phyloP scores from a whole-genome alignment of 768 basidiomycete genomes.

The Boletus sensibilis region DNA sequence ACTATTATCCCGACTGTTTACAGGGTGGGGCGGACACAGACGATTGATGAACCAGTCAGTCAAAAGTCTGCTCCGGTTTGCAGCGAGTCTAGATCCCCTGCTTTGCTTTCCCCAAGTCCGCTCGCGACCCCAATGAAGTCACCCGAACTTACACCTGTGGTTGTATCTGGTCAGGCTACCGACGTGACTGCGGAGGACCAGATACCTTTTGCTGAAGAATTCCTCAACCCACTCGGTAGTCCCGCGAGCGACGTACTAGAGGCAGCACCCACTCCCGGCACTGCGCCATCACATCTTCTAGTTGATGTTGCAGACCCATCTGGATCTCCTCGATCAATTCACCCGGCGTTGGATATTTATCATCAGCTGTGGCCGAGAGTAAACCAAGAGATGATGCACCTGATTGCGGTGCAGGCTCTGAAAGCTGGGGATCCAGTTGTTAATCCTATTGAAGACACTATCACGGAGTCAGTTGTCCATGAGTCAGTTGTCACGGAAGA shows the following conservation, averaged over 20 bases:
- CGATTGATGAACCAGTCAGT: neutral
- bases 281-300: constrained; percentile 5
- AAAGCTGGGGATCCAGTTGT: neutral
- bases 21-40: constrained; percentile 23
- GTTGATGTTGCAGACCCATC: constrained; percentile 7
- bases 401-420: constrained; percentile 20
- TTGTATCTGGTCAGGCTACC: neutral
- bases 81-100: neutral
- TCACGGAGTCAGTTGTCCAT: neutral
- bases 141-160: neutral
- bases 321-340: constrained; percentile 9
- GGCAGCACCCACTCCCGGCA: neutral
- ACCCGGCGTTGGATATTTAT: constrained; percentile 18
- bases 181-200: neutral
- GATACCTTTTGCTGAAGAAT: constrained; percentile 16
- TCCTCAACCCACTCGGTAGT: constrained; percentile 25
- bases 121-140: neutral
- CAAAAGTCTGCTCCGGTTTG: neutral
- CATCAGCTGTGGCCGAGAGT: constrained; percentile 36
- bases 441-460: neutral
- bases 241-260: constrained; percentile 8
- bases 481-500: constrained; percentile 35
- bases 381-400: constrained; percentile 38
- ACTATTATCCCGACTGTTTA: constrained; percentile 47
- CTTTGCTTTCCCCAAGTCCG: neutral